Base-by-base conservation (phyloP, 768 basidiomycete genomes). In the Terana coerulea region DNA sequence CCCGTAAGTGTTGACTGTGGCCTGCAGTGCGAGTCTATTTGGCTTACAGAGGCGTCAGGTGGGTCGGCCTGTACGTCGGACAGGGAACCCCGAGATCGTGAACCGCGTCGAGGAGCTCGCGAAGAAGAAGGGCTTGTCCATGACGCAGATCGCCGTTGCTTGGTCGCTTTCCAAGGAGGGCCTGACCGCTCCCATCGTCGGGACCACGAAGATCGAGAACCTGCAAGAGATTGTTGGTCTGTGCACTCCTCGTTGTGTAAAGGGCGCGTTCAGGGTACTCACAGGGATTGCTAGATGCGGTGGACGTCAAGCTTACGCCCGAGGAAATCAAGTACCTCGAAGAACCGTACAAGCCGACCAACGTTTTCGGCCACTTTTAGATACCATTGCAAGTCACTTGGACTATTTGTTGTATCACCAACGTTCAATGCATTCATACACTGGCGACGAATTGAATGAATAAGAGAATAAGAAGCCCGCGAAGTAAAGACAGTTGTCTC, bases 251-350 rank as follows among this genome's bases (percentile, higher is more conserved):
- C n/a, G n/a, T n/a, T n/a, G n/a, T n/a, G n/a, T n/a, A n/a, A n/a
- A n/a, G n/a, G n/a, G n/a, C n/a, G n/a, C n/a, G n/a, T n/a, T n/a
- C n/a, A n/a, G n/a, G n/a, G n/a, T 33, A 15, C 31, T 33, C 15
- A 37, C 6, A 5, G 6, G 15, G 15, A 24, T n/a, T 7, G 15
- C 29, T 47, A 76, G 76, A 64, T 11, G 77, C 68, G 4, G 66
- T 78, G 14, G 57, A 80, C 41, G 54, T 84, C 24, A 68, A 72
- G 50, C 70, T 86, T 43, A 75, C 77, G 0, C 67, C 71, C 0
- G 82, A 84, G 15, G 84, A 86, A 59, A 67, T 79, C 43, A 74
- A 76, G 63, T 72, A 72, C 48, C 72, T 88, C 22, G 75, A 78
- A 50, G 75, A 79, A 54, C 72, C 75, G 1, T 86, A 87, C 68